Evolutionary conservation across 352 stramenopile species (phyloP), one percentile per base, ranked within the genome.

Genomic region (Pythium rishiriense): DNA sequence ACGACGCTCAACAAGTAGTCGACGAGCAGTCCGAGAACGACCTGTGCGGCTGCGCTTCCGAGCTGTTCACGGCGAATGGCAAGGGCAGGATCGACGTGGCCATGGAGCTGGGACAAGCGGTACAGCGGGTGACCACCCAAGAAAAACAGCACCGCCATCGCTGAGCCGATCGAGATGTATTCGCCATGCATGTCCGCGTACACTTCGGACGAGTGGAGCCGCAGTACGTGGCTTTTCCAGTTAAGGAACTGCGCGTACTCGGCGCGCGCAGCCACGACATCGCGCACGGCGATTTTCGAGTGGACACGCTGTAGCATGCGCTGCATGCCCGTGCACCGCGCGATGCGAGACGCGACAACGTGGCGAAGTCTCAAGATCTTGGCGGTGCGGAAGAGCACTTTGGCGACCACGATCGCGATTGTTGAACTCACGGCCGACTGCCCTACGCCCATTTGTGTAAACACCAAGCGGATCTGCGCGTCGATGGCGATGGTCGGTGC

Each of bases 111-210:
- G 43, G 50, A 29, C 19, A 76, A 15, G 19, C 66, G 43, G 26
- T 73, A 78, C 39, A 66, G 62, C n/a, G 67, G 58, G 24, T 78
- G 73, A 22, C 56, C 43, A 6, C 47, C 47, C 9, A 80, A 43
- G 21, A 70, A 52, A 21, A 67, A 60, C 6, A 72, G 47, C 21
- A 78, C 39, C 4, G 51, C 62, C n/a, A 69, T 69, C 14, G 76
- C 61, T 21, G 66, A 66, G 33, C 63, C 70, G 58, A 81, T 79
- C 6, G 73, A 76, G 37, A 84, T 81, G 43, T 78, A 81, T 48
- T 84, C 76, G 37, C 59, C 73, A 51, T 84, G 68, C 76, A 80
- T 84, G 45, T 80, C 73, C 9, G 71, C 73, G 28, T 80, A 84
- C 1, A 84, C 73, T 28, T 81, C 76, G 4, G 73, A 71, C 3